Evolutionary conservation across 805 yeast species (phyloP).

Genomic region (Naumovozyma dairenensis): DNA sequence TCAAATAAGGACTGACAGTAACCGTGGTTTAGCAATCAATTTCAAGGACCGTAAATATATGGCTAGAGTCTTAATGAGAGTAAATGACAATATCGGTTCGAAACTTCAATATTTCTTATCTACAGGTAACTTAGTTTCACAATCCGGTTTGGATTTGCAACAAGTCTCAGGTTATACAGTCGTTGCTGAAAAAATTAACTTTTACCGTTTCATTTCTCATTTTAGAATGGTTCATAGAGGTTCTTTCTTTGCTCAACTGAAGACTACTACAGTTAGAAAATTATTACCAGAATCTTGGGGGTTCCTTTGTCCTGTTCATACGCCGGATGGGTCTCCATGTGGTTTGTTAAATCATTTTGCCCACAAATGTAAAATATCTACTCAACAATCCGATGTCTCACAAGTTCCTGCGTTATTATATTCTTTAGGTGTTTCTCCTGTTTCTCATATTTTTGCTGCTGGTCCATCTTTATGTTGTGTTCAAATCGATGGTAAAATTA

Average conservation of each 20-base stretch:
- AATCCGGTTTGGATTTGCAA: conserved; percentile 94
- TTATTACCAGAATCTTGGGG: conserved; percentile 98
- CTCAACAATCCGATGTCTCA: conserved; percentile 64
- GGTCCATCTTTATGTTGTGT: conserved; percentile 87
- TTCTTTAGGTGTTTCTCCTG: conserved; percentile 71
- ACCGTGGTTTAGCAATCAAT: conserved; percentile 71
- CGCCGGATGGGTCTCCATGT: conserved; percentile 99
- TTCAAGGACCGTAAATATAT: conserved; percentile 80
- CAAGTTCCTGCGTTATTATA: conserved; percentile 56
- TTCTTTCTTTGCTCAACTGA: conserved; percentile 95
- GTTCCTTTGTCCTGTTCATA: conserved; percentile 95
- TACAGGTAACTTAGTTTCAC: conserved; percentile 94
- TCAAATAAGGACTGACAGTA: conserved; percentile 71
- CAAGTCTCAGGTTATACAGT: conserved; percentile 98
- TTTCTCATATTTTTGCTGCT: conserved; percentile 63
- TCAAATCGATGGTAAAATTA: conserved; percentile 82
- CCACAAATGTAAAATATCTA: conserved; percentile 85
- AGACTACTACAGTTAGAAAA: conserved; percentile 95
- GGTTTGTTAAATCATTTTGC: conserved; percentile 95
- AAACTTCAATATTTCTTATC: conserved; percentile 90
- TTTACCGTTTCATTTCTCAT: conserved; percentile 94
- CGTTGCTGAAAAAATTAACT: conserved; percentile 96
- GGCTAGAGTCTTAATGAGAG: conserved; percentile 62
- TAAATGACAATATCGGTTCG: conserved; percentile 89
- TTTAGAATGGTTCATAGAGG: conserved; percentile 99